A percentile compares a stretch with the other conserved stretches of the same genome.
These are phyloP conservation scores for Talaromyces wortmannii DNA, from an alignment of 495 filamentous ascomycete species.

Conservation along the genomic window DNA sequence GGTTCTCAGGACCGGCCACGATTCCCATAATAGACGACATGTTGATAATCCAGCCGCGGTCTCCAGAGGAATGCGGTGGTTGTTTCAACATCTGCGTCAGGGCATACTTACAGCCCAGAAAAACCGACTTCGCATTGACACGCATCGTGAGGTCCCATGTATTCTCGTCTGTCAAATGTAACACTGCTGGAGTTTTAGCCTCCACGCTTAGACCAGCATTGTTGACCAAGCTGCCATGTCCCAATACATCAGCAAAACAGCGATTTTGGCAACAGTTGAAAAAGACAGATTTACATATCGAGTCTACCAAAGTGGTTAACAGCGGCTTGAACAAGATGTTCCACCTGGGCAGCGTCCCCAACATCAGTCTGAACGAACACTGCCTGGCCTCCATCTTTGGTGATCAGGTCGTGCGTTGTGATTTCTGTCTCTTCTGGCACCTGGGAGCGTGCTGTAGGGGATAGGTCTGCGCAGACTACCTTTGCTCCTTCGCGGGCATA, in stretches of 20 bases:
- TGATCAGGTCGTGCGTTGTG: conserved; percentile 37
- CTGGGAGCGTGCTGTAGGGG: conserved; percentile 15
- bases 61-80: conserved; percentile 27
- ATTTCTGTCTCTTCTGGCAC: conserved; percentile 16
- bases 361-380: conserved; percentile 44
- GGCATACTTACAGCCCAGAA: conserved; percentile 45
- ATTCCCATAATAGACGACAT: conserved; percentile 21
- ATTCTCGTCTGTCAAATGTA: conserved; percentile 32
- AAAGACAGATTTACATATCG: conserved; percentile 32
- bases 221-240: conserved; percentile 35
- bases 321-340: conserved; percentile 25
- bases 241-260: too few relatives aligned
- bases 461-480: conserved; percentile 47
- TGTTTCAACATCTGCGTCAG: conserved; percentile 46
- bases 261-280: too few relatives aligned
- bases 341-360: conserved; percentile 24
- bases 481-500: conserved; percentile 52
- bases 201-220: conserved; percentile 42
- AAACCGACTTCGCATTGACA: conserved; percentile 40
- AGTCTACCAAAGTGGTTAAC: conserved; percentile 36
- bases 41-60: conserved; percentile 53
- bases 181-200: conserved; percentile 9
- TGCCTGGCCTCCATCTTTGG: conserved; percentile 25
- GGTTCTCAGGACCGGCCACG: too few relatives aligned
- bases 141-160: conserved; percentile 37